These are phyloP conservation scores for Tardiomyces digboiensis DNA, from an alignment of 1,139 yeast species.

Conservation along the genomic window DNA sequence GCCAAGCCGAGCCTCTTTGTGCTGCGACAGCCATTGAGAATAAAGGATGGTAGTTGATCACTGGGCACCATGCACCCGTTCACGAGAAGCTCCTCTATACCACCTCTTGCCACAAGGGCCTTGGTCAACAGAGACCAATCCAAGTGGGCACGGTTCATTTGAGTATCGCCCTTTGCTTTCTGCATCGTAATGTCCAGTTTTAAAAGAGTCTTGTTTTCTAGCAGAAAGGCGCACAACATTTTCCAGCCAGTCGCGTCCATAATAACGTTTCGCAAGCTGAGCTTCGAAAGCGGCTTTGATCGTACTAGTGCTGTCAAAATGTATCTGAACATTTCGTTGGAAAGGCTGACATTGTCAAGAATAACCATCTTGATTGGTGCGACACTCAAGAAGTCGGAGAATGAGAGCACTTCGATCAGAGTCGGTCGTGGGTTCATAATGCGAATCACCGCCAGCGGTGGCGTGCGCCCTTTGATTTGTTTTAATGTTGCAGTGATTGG, in stretches of 20 bases:
- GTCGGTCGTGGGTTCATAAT: conserved; percentile 89
- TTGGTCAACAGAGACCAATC: conserved; percentile 67
- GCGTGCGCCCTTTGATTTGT: conserved; percentile 66
- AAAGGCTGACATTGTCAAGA: conserved; percentile 74
- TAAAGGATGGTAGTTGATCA: conserved; percentile 35
- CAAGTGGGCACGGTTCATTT: conserved; percentile 50
- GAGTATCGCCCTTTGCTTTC: conserved; percentile 9
- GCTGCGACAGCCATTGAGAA: conserved; percentile 43
- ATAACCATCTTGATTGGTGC: conserved; percentile 72
- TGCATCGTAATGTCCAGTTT: conserved; percentile 51
- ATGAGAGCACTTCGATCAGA: conserved; percentile 76
- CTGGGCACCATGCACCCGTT: conserved; percentile 67
- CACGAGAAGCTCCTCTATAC: conserved; percentile 73
- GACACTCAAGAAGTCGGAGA: conserved; percentile 78
- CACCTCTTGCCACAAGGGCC: conserved; percentile 50
- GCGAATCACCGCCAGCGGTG: conserved; percentile 69
- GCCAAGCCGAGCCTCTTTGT: conserved; percentile 77
- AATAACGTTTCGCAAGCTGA: conserved; percentile 71
- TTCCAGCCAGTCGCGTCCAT: conserved; percentile 68
- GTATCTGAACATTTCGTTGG: conserved; percentile 71
- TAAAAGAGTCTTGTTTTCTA: conserved; percentile 45
- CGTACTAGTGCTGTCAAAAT: conserved; percentile 52
- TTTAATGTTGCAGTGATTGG: conserved; percentile 89
- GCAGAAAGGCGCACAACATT: conserved; percentile 59
- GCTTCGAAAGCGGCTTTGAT: conserved; percentile 52